A percentile compares a stretch with the other conserved stretches of the same genome.
Evolutionary conservation across 2,329 filamentous ascomycete genomes (phyloP).

Genomic region (Cladosporium sp.): DNA sequence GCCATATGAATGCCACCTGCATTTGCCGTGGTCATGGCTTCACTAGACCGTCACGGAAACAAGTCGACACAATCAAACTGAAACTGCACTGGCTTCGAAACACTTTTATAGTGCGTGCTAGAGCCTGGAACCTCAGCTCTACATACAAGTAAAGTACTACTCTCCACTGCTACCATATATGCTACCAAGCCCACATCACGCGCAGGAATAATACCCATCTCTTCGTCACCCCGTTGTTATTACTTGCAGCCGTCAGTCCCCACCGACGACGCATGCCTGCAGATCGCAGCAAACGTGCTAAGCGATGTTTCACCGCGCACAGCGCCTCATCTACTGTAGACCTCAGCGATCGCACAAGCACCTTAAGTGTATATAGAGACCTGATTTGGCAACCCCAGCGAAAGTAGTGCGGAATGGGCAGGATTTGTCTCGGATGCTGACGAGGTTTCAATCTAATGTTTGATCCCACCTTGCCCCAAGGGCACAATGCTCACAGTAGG

Average conservation of each 20-base stretch:
- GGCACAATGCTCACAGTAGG: not conserved
- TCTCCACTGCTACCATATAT: not conserved
- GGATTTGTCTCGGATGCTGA: constrained; percentile 13
- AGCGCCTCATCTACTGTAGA: constrained; percentile 17
- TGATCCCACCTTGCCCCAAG: not conserved
- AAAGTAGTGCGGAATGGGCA: not conserved
- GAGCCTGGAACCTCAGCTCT: not conserved
- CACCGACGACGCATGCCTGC: constrained; percentile 1
- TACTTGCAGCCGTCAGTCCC: not conserved
- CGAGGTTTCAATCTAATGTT: constrained; percentile 12
- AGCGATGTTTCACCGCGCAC: constrained; percentile 17
- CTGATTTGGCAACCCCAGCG: constrained; percentile 1
- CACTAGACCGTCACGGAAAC: not conserved
- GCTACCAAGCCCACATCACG: not conserved
- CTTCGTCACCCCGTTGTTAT: not conserved
- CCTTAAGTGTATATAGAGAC: not conserved
- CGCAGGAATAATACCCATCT: not conserved
- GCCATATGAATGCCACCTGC: not conserved
- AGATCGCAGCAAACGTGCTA: constrained; percentile 13
- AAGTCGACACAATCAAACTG: not conserved
- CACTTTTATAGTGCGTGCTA: not conserved
- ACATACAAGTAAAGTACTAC: not conserved
- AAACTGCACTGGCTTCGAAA: not conserved
- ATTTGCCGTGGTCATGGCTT: not conserved
- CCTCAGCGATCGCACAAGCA: not conserved